Base-by-base conservation (phyloP, 805 yeast species). In the Tetrapisispora phaffii region DNA sequence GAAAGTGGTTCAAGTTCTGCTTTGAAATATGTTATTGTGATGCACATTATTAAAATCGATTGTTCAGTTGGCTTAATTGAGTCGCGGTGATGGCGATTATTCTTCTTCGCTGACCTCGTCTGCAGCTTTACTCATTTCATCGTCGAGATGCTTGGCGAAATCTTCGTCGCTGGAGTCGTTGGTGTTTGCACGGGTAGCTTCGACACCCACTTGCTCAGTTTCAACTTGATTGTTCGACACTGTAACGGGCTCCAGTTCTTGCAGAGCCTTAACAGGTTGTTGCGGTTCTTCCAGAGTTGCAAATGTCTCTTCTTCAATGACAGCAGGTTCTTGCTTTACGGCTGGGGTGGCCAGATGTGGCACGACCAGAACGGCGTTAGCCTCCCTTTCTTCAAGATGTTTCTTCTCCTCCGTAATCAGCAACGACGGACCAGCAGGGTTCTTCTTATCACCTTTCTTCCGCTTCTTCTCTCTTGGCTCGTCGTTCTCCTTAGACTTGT, bases 381-480 rank as follows among this genome's bases (percentile, higher is more conserved):
- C 60, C 46, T 61, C 66, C 31, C 60, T 55, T 46, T 58, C 60
- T 9, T 60, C 63, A 31, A 58, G 52, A 39, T 57, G 60, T 38
- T 54, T 58, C 33, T 52, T 58, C 36, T 55, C 63, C 44, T 61
- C 66, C 26, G 62, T 59, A 3, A 58, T 57, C 31, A 54, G 42
- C 36, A 57, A 41, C 28, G 65, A 62, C n/a, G 67, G 66, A 17
- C 66, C 65, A 5, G 67, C 67, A 7, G 63, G 56, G 21, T 48
- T 51, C 47, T 52, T 50, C 17, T 34, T 44, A 19, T 44, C 43
- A 34, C 39, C 39, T 34, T 39, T 39, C 31, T 22, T 17, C 32
- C 52, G 53, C 41, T 43, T 51, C 53, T 48, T 57, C 48, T 47
- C 55, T 49, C 44, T 46, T 24, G 44, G 52, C 36, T 47, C 49